Evolutionary conservation across 1,284 basidiomycete species (phyloP).

Genomic region (Pseudozyma hubeiensis): DNA sequence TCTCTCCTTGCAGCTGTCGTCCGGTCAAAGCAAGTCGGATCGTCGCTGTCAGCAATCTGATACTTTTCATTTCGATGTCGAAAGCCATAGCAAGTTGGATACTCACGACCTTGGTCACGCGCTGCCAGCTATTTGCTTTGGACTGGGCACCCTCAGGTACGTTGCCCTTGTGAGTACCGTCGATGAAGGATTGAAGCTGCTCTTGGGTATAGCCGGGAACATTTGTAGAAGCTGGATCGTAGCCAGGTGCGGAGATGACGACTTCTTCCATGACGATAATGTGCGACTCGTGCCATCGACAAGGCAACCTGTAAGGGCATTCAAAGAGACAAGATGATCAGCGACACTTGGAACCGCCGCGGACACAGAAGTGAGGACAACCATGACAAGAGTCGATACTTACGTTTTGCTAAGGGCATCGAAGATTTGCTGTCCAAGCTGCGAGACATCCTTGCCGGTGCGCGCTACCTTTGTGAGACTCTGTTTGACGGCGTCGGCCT

Average conservation of each 20-base stretch:
- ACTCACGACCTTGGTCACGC: slow-evolving; percentile 64
- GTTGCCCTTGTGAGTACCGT: slow-evolving; percentile 34
- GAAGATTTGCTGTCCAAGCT: slow-evolving; percentile 59
- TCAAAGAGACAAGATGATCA: neutral
- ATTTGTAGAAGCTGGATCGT: slow-evolving; percentile 57
- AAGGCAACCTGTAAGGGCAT: slow-evolving; percentile 50
- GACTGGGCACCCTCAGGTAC: slow-evolving; percentile 48
- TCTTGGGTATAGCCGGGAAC: slow-evolving; percentile 53
- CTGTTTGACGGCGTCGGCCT: slow-evolving; percentile 51
- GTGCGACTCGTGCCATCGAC: slow-evolving; percentile 65
- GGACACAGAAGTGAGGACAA: neutral
- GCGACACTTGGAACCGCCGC: neutral
- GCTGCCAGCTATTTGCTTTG: slow-evolving; percentile 60
- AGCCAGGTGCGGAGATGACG: slow-evolving; percentile 59
- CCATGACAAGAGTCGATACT: slow-evolving; percentile 18
- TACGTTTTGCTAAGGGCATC: slow-evolving; percentile 67
- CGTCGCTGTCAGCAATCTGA: neutral
- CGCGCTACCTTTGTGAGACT: slow-evolving; percentile 50
- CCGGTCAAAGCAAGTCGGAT: neutral
- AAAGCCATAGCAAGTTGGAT: neutral
- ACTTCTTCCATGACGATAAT: slow-evolving; percentile 68
- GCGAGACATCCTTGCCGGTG: slow-evolving; percentile 55
- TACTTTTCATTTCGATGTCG: neutral
- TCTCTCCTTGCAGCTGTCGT: slow-evolving; percentile 55
- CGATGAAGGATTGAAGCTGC: slow-evolving; percentile 52